A percentile compares a stretch with the other conserved stretches of the same genome.
Conservation (phyloP, 2,329 filamentous ascomycete species). For the Botryotinia globosa region DNA sequence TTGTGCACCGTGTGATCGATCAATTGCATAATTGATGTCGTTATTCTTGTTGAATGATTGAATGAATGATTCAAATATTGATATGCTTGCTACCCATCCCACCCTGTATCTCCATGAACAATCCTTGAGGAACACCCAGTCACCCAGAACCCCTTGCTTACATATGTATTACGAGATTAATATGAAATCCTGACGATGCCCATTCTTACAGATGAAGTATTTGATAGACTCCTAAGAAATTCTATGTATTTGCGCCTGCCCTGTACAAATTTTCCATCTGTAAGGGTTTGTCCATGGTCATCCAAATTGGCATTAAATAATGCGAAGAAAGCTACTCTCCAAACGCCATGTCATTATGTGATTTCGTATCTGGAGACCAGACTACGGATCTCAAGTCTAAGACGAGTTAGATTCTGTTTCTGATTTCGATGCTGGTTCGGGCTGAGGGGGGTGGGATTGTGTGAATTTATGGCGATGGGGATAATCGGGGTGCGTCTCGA, state of each 20-base stretch:
- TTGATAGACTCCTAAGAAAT: background rate
- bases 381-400: background rate
- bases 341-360: background rate
- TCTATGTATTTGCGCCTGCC: slow-evolving; percentile 1
- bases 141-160: background rate
- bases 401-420: background rate
- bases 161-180: background rate
- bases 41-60: background rate
- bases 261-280: background rate
- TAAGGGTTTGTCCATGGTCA: background rate
- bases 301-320: background rate
- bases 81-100: background rate
- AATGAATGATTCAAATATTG: too few species aligned
- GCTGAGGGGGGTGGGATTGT: background rate
- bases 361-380: background rate
- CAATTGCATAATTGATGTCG: background rate
- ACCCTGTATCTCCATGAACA: background rate
- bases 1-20: background rate
- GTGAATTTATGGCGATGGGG: slow-evolving; percentile 46
- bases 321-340: background rate
- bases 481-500: slow-evolving; percentile 50
- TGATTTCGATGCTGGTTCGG: background rate
- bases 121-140: background rate
- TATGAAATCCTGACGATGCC: background rate
- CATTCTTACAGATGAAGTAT: background rate